Evolutionary conservation across 352 stramenopile species (phyloP).

Genomic region (Pythium chondricola): DNA sequence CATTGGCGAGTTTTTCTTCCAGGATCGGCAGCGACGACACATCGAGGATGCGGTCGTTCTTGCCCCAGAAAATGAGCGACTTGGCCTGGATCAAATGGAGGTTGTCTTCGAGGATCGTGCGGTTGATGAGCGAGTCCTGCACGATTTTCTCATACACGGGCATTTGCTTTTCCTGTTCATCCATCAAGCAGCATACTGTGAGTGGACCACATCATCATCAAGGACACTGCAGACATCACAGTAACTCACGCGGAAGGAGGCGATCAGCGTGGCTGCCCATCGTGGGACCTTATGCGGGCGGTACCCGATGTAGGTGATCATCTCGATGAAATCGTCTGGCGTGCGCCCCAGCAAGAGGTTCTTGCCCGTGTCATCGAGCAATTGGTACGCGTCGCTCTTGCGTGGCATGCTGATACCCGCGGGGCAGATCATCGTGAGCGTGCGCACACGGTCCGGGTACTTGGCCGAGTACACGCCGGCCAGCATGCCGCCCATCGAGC

Average conservation of each 20-base stretch:
- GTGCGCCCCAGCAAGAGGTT: slow-evolving; percentile 65
- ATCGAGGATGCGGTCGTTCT: slow-evolving; percentile 62
- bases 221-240: too few relatives aligned
- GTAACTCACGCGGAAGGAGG: slow-evolving; percentile 28
- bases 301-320: slow-evolving; percentile 41
- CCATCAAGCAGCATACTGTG: slow-evolving; percentile 1
- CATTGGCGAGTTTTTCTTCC: slow-evolving; percentile 34
- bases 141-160: slow-evolving; percentile 60
- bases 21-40: slow-evolving; percentile 62
- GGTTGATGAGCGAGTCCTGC: slow-evolving; percentile 39
- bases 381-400: slow-evolving; percentile 47
- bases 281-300: slow-evolving; percentile 26
- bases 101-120: slow-evolving; percentile 53
- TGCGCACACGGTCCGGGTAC: slow-evolving; percentile 48
- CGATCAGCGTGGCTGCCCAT: slow-evolving; percentile 27
- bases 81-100: slow-evolving; percentile 46
- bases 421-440: slow-evolving; percentile 68
- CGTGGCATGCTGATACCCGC: slow-evolving; percentile 62
- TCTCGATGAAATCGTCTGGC: slow-evolving; percentile 46
- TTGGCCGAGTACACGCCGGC: slow-evolving; percentile 58
- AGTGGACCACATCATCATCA: neutral
- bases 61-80: slow-evolving; percentile 67
- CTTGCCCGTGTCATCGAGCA: slow-evolving; percentile 52
- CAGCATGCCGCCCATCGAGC: slow-evolving; percentile 76
- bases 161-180: slow-evolving; percentile 30